Evolutionary conservation across 805 yeast genomes (phyloP), one percentile per base, ranked within the genome.

Genomic region (Barnettozyma botsteinii): DNA sequence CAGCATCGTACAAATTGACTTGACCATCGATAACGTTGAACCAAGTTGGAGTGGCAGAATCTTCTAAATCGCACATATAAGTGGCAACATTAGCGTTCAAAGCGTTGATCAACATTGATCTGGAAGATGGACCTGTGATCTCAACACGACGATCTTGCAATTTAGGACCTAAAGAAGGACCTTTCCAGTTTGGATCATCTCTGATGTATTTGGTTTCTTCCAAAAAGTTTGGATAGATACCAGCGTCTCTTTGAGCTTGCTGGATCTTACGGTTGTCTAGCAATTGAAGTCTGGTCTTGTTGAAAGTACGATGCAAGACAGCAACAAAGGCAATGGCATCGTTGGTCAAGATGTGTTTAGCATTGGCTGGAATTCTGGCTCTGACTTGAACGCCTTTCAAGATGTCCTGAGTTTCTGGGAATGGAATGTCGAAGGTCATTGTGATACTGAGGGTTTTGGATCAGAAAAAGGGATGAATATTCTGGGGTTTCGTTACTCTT

Each of bases 61-160:
- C 93, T 62, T 84, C 94, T 55, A 84, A 81, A 66, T 84, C 94
- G 31, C 87, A 80, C 93, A 84, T 84, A 60, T 84, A 84, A 23
- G 93, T 83, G 47, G 82, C 82, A 32, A 84, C 93, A 40, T 73
- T 70, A 1, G 89, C 79, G 63, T 84, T 84, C 59, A 84, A 70
- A 3, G 91, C 93, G 56, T 83, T 84, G 55, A 84, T 78, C 48
- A 84, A 76, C 94, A 84, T 84, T 53, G 84, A 81, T 49, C 91
- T 74, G 58, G 82, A 83, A 39, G 89, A 84, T 17, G 94, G 94
- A 37, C 94, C 94, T 19, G 94, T 84, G 61, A 84, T 84, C 62
- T 84, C 93, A 32, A 77, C 79, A 58, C 87, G 74, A 66, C 94
- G 75, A 59, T 81, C 83, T 44, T 74, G 73, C 52, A 84, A 66